Evolutionary conservation across 257 asterid species (phyloP), one percentile per base, ranked within the genome.

Genomic region (Dorcoceras hygrometricum): DNA sequence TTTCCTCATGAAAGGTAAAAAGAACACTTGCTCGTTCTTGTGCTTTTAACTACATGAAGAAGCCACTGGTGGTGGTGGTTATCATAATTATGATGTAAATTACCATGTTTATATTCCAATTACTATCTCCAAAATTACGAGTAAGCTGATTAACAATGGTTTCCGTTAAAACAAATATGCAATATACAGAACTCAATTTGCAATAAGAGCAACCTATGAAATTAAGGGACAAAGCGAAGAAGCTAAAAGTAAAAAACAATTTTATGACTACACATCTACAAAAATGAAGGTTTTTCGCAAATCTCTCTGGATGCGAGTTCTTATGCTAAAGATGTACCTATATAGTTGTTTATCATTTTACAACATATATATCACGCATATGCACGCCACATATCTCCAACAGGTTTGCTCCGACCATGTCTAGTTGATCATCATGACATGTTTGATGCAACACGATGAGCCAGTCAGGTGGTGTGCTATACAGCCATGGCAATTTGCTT

Each of bases 401-500:
- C 55, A 22, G 70, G 29, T 26, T 23, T 53, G 70, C 70, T 19
- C 63, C 71, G 8, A 28, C 27, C 23, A 55, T n/a, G n/a, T n/a
- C n/a, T n/a, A n/a, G 36, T 54, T 67, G 4, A 6, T 69, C 61
- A 48, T 26, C 27, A 2, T 20, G 27, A 43, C 32, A 62, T 11
- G 18, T 22, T 53, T 11, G 12, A 54, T 14, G n/a, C 20, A 57
- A 5, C 39, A 27, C 8, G 7, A 66, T 9, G 3, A 20, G 39
- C n/a, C n/a, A n/a, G 36, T 27, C 11, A 23, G n/a, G 18, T 16
- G 28, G 53, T 48, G 31, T n/a, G 55, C 72, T 53, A 87, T 50
- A 77, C 75, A 16, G 83, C 74, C 58, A 69, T 62, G 8, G 84
- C 81, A 29, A 89, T 59, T 73, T 71, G 70, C 76, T 80, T 79